Conservation (phyloP, 106 monocot genomes). For the Apostasia shenzhenica region DNA sequence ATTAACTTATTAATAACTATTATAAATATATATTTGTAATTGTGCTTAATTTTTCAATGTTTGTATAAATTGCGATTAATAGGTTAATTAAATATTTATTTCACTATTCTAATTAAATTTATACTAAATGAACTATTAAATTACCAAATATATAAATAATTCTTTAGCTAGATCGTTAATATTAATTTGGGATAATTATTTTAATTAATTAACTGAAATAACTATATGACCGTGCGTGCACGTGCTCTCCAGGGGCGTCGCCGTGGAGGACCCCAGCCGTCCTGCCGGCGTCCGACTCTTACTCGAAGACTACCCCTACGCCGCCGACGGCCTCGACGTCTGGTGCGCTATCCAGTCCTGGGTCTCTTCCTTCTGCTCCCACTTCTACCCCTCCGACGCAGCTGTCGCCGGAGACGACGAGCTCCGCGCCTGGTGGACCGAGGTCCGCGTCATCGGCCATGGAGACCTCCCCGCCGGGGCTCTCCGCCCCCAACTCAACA, state of each 20-base stretch:
- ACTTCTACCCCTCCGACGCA: constrained; percentile 32
- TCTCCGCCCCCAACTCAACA: constrained; percentile 29
- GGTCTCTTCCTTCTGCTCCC: constrained; percentile 35
- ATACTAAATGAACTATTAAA: too few species aligned
- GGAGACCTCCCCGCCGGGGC: constrained; percentile 26
- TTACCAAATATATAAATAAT: too few species aligned
- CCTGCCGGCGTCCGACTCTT: constrained; percentile 34
- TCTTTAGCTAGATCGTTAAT: too few species aligned
- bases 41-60: too few species aligned
- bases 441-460: constrained; percentile 43
- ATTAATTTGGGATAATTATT: too few species aligned
- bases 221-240: not conserved
- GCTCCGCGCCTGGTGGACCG: constrained; percentile 59
- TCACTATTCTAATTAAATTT: too few species aligned
- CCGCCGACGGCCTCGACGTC: constrained; percentile 51
- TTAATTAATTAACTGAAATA: not conserved
- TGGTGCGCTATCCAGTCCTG: constrained; percentile 51
- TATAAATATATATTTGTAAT: too few species aligned
- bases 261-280: constrained; percentile 15
- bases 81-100: too few species aligned
- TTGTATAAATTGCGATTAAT: too few species aligned
- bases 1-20: too few species aligned
- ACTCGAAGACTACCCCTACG: constrained; percentile 64
- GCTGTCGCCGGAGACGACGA: constrained; percentile 29
- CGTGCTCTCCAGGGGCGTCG: constrained; percentile 29